A percentile compares a stretch with the other conserved stretches of the same genome.
These are phyloP conservation scores for Aplosporella prunicola DNA, from an alignment of 2,329 filamentous ascomycete species.

Conservation along the genomic window DNA sequence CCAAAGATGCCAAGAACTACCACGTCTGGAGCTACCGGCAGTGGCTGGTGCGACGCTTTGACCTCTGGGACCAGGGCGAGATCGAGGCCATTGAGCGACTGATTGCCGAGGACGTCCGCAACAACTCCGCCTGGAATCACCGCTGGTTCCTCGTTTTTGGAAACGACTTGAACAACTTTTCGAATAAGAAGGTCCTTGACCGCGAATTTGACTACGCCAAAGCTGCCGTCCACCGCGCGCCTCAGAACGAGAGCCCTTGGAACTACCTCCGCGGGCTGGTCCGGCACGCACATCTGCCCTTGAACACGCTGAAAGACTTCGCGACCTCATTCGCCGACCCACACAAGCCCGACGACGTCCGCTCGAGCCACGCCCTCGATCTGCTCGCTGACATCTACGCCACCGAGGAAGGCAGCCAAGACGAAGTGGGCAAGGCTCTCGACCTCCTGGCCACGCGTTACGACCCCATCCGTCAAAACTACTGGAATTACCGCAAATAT, in stretches of 20 bases:
- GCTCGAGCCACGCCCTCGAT: constrained; percentile 57
- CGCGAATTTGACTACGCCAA: constrained; percentile 62
- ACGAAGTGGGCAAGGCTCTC: constrained; percentile 60
- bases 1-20: constrained; percentile 89
- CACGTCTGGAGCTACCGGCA: constrained; percentile 97
- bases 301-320: constrained; percentile 44
- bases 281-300: constrained; percentile 49
- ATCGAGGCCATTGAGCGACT: constrained; percentile 61
- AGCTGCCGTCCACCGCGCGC: constrained; percentile 64
- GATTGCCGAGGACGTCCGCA: constrained; percentile 72
- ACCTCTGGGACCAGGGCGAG: constrained; percentile 51
- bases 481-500: constrained; percentile 79
- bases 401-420: constrained; percentile 42
- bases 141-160: constrained; percentile 87
- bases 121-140: constrained; percentile 97
- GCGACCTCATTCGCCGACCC: constrained; percentile 45
- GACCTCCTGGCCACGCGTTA: constrained; percentile 71
- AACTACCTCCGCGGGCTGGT: constrained; percentile 77
- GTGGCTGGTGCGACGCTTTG: constrained; percentile 58
- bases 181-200: constrained; percentile 50
- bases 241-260: constrained; percentile 92
- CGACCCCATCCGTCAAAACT: constrained; percentile 83
- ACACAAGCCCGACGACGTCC: constrained; percentile 42
- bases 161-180: constrained; percentile 35
- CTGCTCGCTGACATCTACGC: constrained; percentile 60